Evolutionary conservation across 1,284 basidiomycete species (phyloP).

Genomic region (Kalmanozyma brasiliensis): DNA sequence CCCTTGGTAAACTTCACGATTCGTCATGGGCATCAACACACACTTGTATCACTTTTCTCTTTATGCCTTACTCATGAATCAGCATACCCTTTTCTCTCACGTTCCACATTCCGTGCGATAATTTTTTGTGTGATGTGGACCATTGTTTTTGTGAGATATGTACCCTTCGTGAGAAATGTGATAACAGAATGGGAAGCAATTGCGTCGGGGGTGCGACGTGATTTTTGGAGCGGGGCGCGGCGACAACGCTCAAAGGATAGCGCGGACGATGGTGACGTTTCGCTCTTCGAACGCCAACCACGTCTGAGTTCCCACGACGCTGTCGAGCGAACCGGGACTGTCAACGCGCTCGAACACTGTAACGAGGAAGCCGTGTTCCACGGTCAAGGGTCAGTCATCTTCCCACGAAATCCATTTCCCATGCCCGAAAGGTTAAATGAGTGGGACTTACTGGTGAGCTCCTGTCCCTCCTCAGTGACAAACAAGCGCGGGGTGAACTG

Average conservation of each 20-base stretch:
- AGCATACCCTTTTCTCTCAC: conserved; percentile 14
- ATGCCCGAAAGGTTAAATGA: too few relatives aligned
- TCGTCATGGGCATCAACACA: conserved; percentile 23
- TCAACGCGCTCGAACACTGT: conserved; percentile 48
- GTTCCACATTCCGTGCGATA: background rate
- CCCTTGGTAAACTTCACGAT: conserved; percentile 40
- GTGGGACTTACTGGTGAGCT: conserved; percentile 38
- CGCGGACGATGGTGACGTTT: conserved; percentile 43
- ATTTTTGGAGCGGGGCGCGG: background rate
- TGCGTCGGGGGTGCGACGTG: background rate
- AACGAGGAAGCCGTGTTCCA: background rate
- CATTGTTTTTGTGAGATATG: background rate
- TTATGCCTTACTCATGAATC: conserved; percentile 7
- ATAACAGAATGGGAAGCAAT: too few relatives aligned
- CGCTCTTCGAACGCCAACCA: conserved; percentile 51
- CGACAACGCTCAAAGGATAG: conserved; percentile 5
- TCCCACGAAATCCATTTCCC: background rate
- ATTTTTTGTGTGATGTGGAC: background rate
- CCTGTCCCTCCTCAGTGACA: conserved; percentile 39
- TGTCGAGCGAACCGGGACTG: conserved; percentile 43
- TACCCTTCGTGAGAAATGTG: too few relatives aligned
- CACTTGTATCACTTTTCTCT: conserved; percentile 1
- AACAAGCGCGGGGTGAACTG: conserved; percentile 33
- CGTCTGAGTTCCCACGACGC: conserved; percentile 37
- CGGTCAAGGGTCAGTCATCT: background rate